Evolutionary conservation across 371 early-diverging fungal species (phyloP), one percentile per base, ranked within the genome.

Genomic region (Nematocida major): DNA sequence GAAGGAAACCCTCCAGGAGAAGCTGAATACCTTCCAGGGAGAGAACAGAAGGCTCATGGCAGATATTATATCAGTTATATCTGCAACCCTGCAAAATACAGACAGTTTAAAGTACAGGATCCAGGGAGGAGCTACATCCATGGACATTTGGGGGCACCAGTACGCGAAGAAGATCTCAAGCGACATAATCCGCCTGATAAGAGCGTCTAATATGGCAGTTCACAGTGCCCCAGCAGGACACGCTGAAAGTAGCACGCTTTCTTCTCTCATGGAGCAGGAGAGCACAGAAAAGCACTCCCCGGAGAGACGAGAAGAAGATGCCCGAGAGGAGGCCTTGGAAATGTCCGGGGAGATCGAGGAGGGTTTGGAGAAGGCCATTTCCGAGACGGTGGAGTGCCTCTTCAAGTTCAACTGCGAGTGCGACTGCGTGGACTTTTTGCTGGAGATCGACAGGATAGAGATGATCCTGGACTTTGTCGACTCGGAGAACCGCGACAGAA

Each of bases 371-470:
- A 39, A 34, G 13, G 65, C 67, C 5, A n/a, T 78, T 28, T 4
- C 9, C 4, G 78, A 76, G n/a, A 59, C 59, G 0, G 50, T 84
- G 2, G 7, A 15, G 4, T 85, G 82, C 78, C 66, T 85, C 2
- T 81, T 85, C 63, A 51, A 63, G 32, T 80, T 81, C 62, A 84
- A 85, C 76, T 59, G 57, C 2, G 85, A 85, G 61, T 68, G 68
- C 54, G 85, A 85, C 42, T 83, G 82, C 22, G 80, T 85, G 54
- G 85, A 85, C 77, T 80, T 82, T 61, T 42, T 84, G 7, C 5
- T 81, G n/a, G 85, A 85, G 54, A 70, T 83, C 11, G 67, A 81
- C 11, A 9, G 57, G 42, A 42, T 81, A 4, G 51, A 77, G 9
- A 13, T n/a, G 26, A 53, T 85, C 18, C 20, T 77, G n/a, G 36